Conservation (phyloP, 306 rosid genomes). For the Prunus dulcis region DNA sequence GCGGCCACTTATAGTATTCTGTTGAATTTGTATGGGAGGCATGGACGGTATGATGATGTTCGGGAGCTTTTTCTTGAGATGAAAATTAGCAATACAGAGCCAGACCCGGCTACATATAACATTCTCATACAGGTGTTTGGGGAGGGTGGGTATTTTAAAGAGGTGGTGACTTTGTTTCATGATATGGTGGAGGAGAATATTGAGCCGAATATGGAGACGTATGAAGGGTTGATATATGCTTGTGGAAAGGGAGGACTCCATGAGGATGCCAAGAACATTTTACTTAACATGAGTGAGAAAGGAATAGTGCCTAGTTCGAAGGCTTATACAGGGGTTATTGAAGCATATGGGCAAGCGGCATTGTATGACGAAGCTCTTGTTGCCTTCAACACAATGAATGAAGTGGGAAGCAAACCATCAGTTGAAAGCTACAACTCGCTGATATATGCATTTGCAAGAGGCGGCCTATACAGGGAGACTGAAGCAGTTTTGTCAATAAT, state of each 20-base stretch:
- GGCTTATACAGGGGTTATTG: slow-evolving; percentile 77
- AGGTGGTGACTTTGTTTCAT: slow-evolving; percentile 94
- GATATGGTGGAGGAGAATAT: slow-evolving; percentile 92
- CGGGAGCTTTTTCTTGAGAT: slow-evolving; percentile 91
- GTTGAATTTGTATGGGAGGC: slow-evolving; percentile 76
- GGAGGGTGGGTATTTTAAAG: slow-evolving; percentile 93
- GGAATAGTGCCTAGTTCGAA: slow-evolving; percentile 79
- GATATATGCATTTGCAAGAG: slow-evolving; percentile 63
- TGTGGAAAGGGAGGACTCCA: slow-evolving; percentile 96
- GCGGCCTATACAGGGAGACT: slow-evolving; percentile 79
- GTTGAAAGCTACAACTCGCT: slow-evolving; percentile 76
- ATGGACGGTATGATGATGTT: slow-evolving; percentile 86
- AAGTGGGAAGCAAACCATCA: slow-evolving; percentile 69
- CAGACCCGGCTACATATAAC: slow-evolving; percentile 84
- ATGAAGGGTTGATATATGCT: slow-evolving; percentile 84
- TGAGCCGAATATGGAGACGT: slow-evolving; percentile 90
- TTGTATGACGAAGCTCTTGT: slow-evolving; percentile 90
- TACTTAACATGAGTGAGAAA: slow-evolving; percentile 61
- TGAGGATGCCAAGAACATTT: slow-evolving; percentile 76
- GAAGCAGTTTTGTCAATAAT: slow-evolving; percentile 56
- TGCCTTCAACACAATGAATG: slow-evolving; percentile 92
- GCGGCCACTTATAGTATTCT: slow-evolving; percentile 74
- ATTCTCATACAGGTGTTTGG: slow-evolving; percentile 95
- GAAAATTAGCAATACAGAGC: slow-evolving; percentile 87
- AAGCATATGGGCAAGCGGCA: slow-evolving; percentile 87